Conservation (phyloP, 1,284 basidiomycete species). For the Lignosus rhinocerotis region DNA sequence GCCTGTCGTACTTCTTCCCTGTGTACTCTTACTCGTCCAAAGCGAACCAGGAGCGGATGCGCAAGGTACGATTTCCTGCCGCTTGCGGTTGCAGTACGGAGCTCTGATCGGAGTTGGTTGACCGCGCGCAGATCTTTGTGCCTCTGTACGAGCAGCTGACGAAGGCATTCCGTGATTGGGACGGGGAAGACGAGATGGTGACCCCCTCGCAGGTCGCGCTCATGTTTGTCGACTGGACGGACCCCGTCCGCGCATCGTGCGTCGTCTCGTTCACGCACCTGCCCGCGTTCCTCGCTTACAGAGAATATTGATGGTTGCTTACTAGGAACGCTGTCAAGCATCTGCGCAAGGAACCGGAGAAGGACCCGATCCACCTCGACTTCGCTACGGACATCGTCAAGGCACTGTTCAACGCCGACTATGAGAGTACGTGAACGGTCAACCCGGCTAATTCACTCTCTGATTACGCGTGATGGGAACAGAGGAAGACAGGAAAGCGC, state of each 20-base stretch:
- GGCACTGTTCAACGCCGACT: constrained; percentile 51
- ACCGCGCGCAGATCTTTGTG: constrained; percentile 69
- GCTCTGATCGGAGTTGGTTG: not conserved
- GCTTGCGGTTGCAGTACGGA: not conserved
- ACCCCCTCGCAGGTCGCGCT: constrained; percentile 78
- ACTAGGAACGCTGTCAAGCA: constrained; percentile 36
- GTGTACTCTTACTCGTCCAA: constrained; percentile 89
- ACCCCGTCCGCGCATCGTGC: constrained; percentile 80
- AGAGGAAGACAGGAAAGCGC: constrained; percentile 82
- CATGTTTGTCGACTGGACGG: constrained; percentile 92
- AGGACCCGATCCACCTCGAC: constrained; percentile 73
- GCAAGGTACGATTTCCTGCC: constrained; percentile 52
- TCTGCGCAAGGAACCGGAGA: constrained; percentile 39
- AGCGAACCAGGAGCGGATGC: constrained; percentile 79
- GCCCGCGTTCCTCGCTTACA: not conserved
- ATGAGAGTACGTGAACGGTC: constrained; percentile 40
- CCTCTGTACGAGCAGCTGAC: constrained; percentile 71
- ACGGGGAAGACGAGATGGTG: constrained; percentile 81
- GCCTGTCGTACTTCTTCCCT: constrained; percentile 95
- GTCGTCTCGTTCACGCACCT: constrained; percentile 36
- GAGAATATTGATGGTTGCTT: not conserved
- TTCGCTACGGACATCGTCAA: constrained; percentile 77
- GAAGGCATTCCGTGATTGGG: constrained; percentile 70
- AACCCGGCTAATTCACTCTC: not conserved
- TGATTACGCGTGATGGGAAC: constrained; percentile 1